Evolutionary conservation across 805 yeast genomes (phyloP).

Genomic region (Saturnispora quitensis): DNA sequence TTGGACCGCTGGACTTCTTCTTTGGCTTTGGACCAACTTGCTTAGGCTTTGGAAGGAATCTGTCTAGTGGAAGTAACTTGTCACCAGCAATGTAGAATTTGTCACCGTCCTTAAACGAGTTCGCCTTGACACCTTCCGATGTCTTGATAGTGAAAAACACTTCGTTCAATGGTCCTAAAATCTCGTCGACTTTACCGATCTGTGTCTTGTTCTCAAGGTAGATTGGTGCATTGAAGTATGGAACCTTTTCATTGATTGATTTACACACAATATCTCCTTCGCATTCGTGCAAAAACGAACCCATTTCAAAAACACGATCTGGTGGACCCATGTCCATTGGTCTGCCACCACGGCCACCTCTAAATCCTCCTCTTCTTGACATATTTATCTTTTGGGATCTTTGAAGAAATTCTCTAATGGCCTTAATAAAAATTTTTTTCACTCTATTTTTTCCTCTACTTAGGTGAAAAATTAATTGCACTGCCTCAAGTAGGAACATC

Average conservation of each 20-base stretch:
- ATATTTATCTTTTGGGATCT: slow-evolving; percentile 22
- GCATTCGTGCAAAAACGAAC: slow-evolving; percentile 81
- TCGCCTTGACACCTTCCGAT: slow-evolving; percentile 90
- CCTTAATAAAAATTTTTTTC: not conserved
- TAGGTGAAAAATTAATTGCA: not conserved
- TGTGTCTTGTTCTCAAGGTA: slow-evolving; percentile 92
- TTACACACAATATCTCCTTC: slow-evolving; percentile 97
- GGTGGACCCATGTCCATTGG: slow-evolving; percentile 91
- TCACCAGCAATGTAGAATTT: slow-evolving; percentile 93
- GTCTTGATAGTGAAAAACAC: slow-evolving; percentile 97
- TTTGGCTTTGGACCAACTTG: slow-evolving; percentile 74
- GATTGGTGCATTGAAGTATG: slow-evolving; percentile 98
- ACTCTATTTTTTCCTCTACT: not conserved
- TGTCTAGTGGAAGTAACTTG: slow-evolving; percentile 88
- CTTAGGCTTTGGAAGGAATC: slow-evolving; percentile 96
- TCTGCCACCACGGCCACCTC: slow-evolving; percentile 63
- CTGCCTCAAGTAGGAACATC: not conserved
- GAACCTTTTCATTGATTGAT: slow-evolving; percentile 87
- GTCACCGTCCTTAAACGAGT: slow-evolving; percentile 90
- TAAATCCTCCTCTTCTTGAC: slow-evolving; percentile 63
- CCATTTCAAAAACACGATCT: slow-evolving; percentile 91
- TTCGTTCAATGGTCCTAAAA: slow-evolving; percentile 94
- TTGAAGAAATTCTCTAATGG: not conserved
- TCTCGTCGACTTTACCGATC: slow-evolving; percentile 97
- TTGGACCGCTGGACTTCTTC: slow-evolving; percentile 54